phyloP scores from a whole-genome alignment of 345 rosid genomes.

The Hibiscus tridactylites region DNA sequence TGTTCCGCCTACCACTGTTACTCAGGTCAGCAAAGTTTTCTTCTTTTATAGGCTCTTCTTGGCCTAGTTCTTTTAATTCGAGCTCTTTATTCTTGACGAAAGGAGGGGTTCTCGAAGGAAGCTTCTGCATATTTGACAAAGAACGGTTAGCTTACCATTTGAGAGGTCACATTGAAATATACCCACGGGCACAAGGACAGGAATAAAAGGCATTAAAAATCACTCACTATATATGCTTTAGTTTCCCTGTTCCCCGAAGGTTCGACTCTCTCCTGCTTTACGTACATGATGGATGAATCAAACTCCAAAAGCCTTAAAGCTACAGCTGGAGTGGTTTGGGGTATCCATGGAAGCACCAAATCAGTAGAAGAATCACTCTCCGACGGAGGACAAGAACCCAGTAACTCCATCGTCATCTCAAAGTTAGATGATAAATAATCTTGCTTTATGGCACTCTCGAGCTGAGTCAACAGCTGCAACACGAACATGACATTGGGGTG shows the following conservation, averaged over 20 bases:
- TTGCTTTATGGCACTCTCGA: constrained; percentile 68
- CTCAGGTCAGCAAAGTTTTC: constrained; percentile 29
- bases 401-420: constrained; percentile 63
- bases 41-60: constrained; percentile 22
- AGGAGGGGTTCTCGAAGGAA: constrained; percentile 35
- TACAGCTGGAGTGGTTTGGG: constrained; percentile 74
- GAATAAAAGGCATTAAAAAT: background rate
- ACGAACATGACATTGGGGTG: background rate
- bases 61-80: constrained; percentile 34
- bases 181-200: background rate
- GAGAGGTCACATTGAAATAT: background rate
- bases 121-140: constrained; percentile 40
- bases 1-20: constrained; percentile 29
- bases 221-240: constrained; percentile 47
- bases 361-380: constrained; percentile 19
- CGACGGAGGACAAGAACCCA: constrained; percentile 24
- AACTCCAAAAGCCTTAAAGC: constrained; percentile 84
- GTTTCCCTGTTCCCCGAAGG: constrained; percentile 38
- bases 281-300: constrained; percentile 51
- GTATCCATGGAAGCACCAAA: constrained; percentile 90
- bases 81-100: constrained; percentile 42
- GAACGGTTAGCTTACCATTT: background rate
- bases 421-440: constrained; percentile 50
- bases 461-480: constrained; percentile 56
- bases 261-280: constrained; percentile 51